A percentile compares a stretch with the other conserved stretches of the same genome.
phyloP scores from a whole-genome alignment of 192 early-diverging fungal species.

The Coemansia sp. region DNA sequence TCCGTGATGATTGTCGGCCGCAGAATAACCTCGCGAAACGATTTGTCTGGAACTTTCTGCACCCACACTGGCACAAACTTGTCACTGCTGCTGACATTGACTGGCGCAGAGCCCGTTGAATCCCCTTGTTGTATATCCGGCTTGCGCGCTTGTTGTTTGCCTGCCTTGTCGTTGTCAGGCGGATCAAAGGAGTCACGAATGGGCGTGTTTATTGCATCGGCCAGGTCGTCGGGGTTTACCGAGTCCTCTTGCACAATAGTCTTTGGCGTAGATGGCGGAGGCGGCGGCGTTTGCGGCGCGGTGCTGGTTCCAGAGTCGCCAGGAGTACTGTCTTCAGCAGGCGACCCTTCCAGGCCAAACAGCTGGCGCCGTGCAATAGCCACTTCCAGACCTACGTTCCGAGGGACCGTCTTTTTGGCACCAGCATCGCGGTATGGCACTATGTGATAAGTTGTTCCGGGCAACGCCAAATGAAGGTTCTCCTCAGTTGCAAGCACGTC shows the following conservation, averaged over 20 bases:
- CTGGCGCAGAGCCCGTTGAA: background rate
- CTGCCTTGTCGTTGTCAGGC: background rate
- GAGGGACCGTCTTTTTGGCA: conserved; percentile 9
- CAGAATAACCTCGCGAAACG: conserved; percentile 48
- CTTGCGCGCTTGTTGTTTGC: background rate
- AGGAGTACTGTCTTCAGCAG: background rate
- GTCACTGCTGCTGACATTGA: conserved; percentile 9
- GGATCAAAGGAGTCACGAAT: conserved; percentile 9
- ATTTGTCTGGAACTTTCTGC: conserved; percentile 28
- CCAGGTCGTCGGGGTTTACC: conserved; percentile 36
- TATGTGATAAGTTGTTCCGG: conserved; percentile 49
- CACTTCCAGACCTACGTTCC: conserved; percentile 32
- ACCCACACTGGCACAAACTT: conserved; percentile 51
- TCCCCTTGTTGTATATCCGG: conserved; percentile 1
- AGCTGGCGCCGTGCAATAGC: conserved; percentile 40
- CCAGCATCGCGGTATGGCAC: conserved; percentile 28
- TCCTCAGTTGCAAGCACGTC: conserved; percentile 36
- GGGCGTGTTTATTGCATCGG: conserved; percentile 47
- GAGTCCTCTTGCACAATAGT: conserved; percentile 38
- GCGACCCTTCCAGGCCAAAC: conserved; percentile 20
- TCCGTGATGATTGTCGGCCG: conserved; percentile 49
- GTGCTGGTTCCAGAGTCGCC: background rate
- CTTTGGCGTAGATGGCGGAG: conserved; percentile 45
- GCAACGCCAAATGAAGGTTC: conserved; percentile 48
- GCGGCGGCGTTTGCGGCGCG: background rate